Base-by-base conservation (phyloP, 257 asterid genomes). In the Salvia hispanica region DNA sequence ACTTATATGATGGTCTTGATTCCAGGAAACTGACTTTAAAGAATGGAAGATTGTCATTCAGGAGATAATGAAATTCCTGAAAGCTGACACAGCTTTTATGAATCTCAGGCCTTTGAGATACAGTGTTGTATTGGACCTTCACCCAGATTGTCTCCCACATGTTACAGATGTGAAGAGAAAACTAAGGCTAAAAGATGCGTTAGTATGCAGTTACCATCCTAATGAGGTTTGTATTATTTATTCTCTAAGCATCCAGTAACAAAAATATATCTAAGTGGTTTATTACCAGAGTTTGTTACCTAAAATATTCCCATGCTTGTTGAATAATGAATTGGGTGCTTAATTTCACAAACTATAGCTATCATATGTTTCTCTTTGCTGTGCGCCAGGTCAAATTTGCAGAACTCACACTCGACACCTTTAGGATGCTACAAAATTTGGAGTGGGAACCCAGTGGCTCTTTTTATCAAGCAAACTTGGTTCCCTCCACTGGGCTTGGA, bases 401-500 rank as follows among this genome's bases (percentile, higher is more conserved):
- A 46, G 99, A 93, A 72, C 89, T 93, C 85, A 81, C 91, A 55
- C 85, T 93, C 57, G 96, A 90, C 72, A 84, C 89, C 64, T 90
- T 88, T 78, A 80, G 97, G 74, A 93, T 93, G 92, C 88, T 93
- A 54, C 99, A 93, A 66, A 78, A 83, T 79, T 84, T 93, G 73
- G 99, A 93, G 77, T 93, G 96, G 99, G 99, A 93, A 81, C 97
- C 97, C 44, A 84, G 96, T 69, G 99, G 99, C 76, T 86, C 95
- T 21, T 86, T 93, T 83, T 93, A 86, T 77, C 92, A 84, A 84
- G 72, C 85, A 65, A 82, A 66, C 78, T 77, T 67, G 56, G 74
- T 79, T 77, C 71, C 80, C 73, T 67, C 88, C 45, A 69, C 76
- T 88, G 96, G 95, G 72, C 51, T 76, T 71, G 89, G 76, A 63